Base-by-base conservation (phyloP, 2,329 filamentous ascomycete genomes). In the Aspergillus oerlinghausenensis region DNA sequence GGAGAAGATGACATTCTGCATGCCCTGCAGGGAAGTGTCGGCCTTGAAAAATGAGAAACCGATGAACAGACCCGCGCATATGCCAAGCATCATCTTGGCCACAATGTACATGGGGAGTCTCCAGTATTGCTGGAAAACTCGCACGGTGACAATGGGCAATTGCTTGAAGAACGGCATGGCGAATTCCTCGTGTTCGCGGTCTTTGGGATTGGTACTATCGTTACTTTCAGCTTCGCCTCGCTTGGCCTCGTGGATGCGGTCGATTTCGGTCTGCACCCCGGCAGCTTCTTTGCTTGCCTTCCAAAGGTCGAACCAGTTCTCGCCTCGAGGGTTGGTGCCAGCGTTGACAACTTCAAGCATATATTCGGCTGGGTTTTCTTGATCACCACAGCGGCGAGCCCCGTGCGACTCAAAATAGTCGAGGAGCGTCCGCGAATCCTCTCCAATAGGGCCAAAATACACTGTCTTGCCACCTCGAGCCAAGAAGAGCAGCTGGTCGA, bases 91-190 rank as follows among this genome's bases (percentile, higher is more conserved):
- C 4, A 82, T 74, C 78, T 96, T 95, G 64, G 88, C 85, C 76
- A 92, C 92, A 70, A 96, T 90, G 77, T 95, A 94, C 2, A 84
- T 83, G 0, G 90, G 91, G 2, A 87, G 90, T 58, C 91, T 87
- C 90, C 90, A 96, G 81, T 93, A 94, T 71, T 95, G 90, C 71
- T 92, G 84, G 78, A 93, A 93, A 25, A 93, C 88, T 65, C 91
- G 89, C 62, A 81, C 73, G 4, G 83, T 82, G 55, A 92, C 88
- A 66, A 85, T 80, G 51, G 72, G 74, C 28, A 93, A 74, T 73
- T 96, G 91, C 6, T 75, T 69, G 55, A 63, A 69, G 68, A 93
- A 88, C 0, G 88, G 83, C 23, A 89, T 88, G 4, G 91, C 91
- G 57, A 94, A 95, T 66, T 94, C 89, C 60, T 83, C 81, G 70